Percentiles rank a stretch among this genome's conserved stretches.
Evolutionary conservation across 1,139 yeast species (phyloP).

Genomic region (Hyphopichia burtonii): DNA sequence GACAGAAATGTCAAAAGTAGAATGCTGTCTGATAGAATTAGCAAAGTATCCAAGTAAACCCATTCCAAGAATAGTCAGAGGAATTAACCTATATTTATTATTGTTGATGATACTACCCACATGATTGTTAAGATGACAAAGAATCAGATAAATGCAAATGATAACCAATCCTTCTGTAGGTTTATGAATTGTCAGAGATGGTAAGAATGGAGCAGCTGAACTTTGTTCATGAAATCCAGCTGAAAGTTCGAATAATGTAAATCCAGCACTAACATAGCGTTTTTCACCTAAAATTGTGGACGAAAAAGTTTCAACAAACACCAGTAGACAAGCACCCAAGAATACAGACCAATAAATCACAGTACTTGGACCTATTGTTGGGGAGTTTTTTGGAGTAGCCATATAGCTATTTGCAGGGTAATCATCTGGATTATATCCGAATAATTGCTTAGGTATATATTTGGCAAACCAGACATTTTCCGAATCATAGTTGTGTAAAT

Average conservation of each 20-base stretch:
- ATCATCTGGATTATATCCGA: constrained; percentile 14
- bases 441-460: neutral
- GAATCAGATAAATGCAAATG: constrained; percentile 50
- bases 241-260: constrained; percentile 72
- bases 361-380: constrained; percentile 51
- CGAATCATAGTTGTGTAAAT: constrained; percentile 36
- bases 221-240: constrained; percentile 72
- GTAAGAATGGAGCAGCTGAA: constrained; percentile 35
- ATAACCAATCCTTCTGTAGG: constrained; percentile 57
- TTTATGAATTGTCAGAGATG: constrained; percentile 19
- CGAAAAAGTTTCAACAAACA: constrained; percentile 68
- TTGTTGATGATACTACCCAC: constrained; percentile 53
- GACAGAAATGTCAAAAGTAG: constrained; percentile 44
- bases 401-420: constrained; percentile 22
- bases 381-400: constrained; percentile 31
- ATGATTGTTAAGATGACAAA: constrained; percentile 59
- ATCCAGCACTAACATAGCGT: constrained; percentile 66
- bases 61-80: constrained; percentile 58
- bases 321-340: constrained; percentile 58
- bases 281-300: constrained; percentile 57
- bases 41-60: constrained; percentile 47
- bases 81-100: constrained; percentile 56
- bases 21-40: constrained; percentile 20
- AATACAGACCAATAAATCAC: constrained; percentile 65
- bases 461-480: neutral